Evolutionary conservation across 2,329 filamentous ascomycete species (phyloP), one percentile per base, ranked within the genome.

Genomic region (Nemania abortiva): DNA sequence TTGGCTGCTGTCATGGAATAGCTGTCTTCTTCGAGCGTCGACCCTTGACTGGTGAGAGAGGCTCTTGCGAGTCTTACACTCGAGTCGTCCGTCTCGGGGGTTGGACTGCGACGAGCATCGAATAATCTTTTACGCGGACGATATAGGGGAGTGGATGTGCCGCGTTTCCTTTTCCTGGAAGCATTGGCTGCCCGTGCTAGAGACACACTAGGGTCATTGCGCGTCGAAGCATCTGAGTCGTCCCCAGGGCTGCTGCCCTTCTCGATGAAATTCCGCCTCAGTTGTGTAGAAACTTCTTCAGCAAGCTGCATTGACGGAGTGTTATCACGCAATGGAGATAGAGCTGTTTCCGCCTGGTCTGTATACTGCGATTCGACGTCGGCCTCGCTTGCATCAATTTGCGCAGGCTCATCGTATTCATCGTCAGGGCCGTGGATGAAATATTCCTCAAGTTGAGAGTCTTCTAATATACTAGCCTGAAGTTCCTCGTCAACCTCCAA

Each of bases 1-100:
- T 86, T 87, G 42, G 85, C 77, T 0, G 78, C 75, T 49, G 78
- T 77, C 67, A 79, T 74, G 10, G 76, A 75, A 37, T 73, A 68
- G 53, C 72, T 72, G 6, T 79, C 77, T 66, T 77, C 77, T 27
- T 78, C 77, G 6, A 50, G 70, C 49, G 34, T 79, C 70, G 34
- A 70, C 61, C 50, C 70, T 39, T 71, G 66, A 31, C 71, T 75
- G 13, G 69, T 70, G 45, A 77, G 54, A 61, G 75, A 73, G 52
- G 74, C 72, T 53, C 74, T 72, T 68, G 76, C 76, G 37, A 79
- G 67, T 56, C 66, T 72, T 10, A 77, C 56, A 52, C 76, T 76
- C n/a, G 71, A 59, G 63, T 76, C 67, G 27, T 77, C 74, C 6
- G 57, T 59, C 15, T 70, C 67, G 22, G 72, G 66, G 1, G 63